Evolutionary conservation across 2,329 filamentous ascomycete genomes (phyloP).

Genomic region (Colletotrichum chlorophyti): DNA sequence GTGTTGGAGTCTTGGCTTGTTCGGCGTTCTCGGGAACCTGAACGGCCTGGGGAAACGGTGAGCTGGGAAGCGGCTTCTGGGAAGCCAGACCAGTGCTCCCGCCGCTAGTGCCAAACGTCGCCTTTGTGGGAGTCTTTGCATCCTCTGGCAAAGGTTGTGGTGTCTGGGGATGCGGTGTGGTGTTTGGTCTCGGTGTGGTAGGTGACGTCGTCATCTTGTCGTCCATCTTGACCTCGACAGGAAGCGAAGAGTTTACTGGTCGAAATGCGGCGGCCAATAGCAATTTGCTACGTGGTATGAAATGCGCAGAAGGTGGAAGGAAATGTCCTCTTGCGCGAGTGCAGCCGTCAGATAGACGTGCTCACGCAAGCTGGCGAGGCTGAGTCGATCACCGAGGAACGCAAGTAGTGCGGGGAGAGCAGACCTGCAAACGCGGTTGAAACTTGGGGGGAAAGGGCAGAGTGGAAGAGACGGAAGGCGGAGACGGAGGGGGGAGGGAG

Average conservation of each 20-base stretch:
- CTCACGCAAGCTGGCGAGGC: conserved; percentile 13
- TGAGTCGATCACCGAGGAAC: background rate
- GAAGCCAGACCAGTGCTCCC: conserved; percentile 43
- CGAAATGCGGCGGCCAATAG: conserved; percentile 56
- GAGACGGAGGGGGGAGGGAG: background rate
- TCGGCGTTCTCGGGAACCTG: conserved; percentile 54
- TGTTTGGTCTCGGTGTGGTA: conserved; percentile 43
- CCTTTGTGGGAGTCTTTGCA: conserved; percentile 68
- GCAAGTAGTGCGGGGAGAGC: conserved; percentile 4
- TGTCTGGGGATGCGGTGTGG: conserved; percentile 38
- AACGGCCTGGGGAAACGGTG: conserved; percentile 57
- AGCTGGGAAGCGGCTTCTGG: conserved; percentile 62
- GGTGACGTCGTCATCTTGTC: conserved; percentile 46
- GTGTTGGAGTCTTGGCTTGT: conserved; percentile 49
- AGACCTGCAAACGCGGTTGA: background rate
- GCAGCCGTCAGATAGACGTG: conserved; percentile 18
- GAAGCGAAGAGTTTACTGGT: conserved; percentile 52
- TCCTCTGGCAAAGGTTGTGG: conserved; percentile 46
- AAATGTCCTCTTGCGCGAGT: conserved; percentile 27
- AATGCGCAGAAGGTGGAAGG: conserved; percentile 3
- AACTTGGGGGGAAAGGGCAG: background rate
- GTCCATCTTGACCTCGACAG: conserved; percentile 40
- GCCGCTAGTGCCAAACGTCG: conserved; percentile 49
- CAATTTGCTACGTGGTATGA: background rate
- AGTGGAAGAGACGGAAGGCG: background rate